Conservation (phyloP, 2,329 filamentous ascomycete species). For the Sporothrix pallida region DNA sequence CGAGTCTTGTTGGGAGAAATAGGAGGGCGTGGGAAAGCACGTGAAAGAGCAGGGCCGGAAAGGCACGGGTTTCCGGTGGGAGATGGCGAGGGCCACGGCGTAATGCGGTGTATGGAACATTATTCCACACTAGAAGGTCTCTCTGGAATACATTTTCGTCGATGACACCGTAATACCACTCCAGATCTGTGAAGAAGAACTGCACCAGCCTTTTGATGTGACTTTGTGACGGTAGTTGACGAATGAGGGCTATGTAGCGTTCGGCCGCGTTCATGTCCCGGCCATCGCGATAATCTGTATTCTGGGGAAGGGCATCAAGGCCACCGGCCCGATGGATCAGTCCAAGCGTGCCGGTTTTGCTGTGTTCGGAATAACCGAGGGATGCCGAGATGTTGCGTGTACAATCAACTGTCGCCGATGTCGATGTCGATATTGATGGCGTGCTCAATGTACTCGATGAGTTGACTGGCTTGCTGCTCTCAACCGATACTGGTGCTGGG, state of each 20-base stretch:
- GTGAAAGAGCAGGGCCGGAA: slow-evolving; percentile 17
- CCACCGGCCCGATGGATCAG: not conserved
- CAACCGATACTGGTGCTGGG: not conserved
- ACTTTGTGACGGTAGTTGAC: slow-evolving; percentile 18
- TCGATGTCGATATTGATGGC: not conserved
- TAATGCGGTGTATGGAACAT: slow-evolving; percentile 4
- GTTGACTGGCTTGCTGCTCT: not conserved
- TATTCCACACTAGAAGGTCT: not conserved
- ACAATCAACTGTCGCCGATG: not conserved
- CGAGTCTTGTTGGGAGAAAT: slow-evolving; percentile 9
- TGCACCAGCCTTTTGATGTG: not conserved
- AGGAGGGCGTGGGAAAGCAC: slow-evolving; percentile 10
- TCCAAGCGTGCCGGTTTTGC: slow-evolving; percentile 3
- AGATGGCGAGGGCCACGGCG: not conserved
- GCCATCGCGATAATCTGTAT: not conserved
- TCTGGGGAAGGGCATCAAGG: not conserved
- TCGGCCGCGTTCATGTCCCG: not conserved
- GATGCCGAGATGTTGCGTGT: not conserved
- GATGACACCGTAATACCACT: slow-evolving; percentile 25
- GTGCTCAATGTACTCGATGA: not conserved
- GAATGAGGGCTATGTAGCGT: slow-evolving; percentile 6
- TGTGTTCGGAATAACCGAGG: slow-evolving; percentile 16
- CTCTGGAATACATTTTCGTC: not conserved
- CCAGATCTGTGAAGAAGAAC: slow-evolving; percentile 19
- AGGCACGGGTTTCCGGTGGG: slow-evolving; percentile 1